These are phyloP conservation scores for Cryphonectria naterciae DNA, from an alignment of 2,329 filamentous ascomycete species.

Conservation along the genomic window DNA sequence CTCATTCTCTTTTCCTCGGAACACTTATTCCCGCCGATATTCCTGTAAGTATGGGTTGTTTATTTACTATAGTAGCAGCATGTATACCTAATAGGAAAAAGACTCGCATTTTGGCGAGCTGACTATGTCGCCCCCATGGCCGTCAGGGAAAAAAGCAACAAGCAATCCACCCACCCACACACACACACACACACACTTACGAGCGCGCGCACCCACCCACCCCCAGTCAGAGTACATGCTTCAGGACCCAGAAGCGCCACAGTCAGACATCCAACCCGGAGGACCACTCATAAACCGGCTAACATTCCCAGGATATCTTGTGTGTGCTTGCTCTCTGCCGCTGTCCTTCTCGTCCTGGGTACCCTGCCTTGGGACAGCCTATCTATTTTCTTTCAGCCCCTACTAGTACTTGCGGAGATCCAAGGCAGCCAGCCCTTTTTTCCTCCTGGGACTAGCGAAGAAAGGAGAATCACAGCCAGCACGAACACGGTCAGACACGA, in stretches of 20 bases:
- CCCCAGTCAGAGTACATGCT: slow-evolving; percentile 22
- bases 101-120: not conserved
- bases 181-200: not conserved
- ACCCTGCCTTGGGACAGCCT: slow-evolving; percentile 23
- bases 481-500: not conserved
- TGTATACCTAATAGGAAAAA: not conserved
- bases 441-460: slow-evolving; percentile 11
- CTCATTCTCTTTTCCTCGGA: not conserved
- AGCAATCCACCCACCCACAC: not conserved
- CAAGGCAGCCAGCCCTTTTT: slow-evolving; percentile 18
- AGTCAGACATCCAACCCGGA: slow-evolving; percentile 25
- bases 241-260: slow-evolving; percentile 23
- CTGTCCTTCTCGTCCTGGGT: slow-evolving; percentile 21
- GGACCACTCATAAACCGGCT: slow-evolving; percentile 21
- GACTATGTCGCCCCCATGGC: not conserved
- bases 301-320: slow-evolving; percentile 26
- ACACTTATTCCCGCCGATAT: not conserved
- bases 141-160: slow-evolving; percentile 9
- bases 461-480: slow-evolving; percentile 19
- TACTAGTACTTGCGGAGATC: slow-evolving; percentile 23
- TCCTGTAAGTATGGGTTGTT: not conserved
- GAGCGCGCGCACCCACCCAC: not conserved
- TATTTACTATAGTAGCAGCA: not conserved
- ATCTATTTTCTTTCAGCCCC: slow-evolving; percentile 28
- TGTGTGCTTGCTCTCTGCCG: slow-evolving; percentile 17